These are phyloP conservation scores for Gonapodya sp. DNA, from an alignment of 192 early-diverging fungal genomes.

Conservation along the genomic window DNA sequence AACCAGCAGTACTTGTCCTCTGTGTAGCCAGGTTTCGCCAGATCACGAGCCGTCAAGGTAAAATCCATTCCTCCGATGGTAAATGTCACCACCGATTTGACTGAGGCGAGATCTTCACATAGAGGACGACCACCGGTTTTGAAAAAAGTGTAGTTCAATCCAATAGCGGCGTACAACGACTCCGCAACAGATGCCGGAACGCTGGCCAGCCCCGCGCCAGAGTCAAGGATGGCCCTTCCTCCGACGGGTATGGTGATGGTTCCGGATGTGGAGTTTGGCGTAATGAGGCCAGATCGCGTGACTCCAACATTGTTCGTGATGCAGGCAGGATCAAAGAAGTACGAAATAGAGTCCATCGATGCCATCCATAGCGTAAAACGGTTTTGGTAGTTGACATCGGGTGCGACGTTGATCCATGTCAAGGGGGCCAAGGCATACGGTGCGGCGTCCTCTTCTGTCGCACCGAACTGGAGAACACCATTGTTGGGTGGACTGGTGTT, in stretches of 20 bases:
- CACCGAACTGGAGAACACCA: background rate
- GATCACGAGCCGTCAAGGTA: background rate
- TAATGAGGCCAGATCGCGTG: background rate
- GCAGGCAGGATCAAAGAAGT: background rate
- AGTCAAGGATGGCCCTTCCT: background rate
- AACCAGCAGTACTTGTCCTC: conserved; percentile 3
- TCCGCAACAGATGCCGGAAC: background rate
- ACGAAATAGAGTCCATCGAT: background rate
- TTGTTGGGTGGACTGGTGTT: background rate
- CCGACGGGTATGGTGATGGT: background rate
- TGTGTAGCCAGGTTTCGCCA: background rate
- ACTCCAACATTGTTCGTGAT: background rate
- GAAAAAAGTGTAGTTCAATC: background rate
- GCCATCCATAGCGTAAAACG: background rate
- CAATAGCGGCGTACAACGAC: background rate
- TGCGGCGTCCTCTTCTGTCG: background rate
- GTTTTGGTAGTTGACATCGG: background rate
- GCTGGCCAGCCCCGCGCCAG: background rate
- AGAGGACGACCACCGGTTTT: background rate
- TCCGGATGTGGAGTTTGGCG: background rate
- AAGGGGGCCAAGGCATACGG: background rate
- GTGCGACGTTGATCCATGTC: background rate
- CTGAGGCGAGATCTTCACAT: background rate
- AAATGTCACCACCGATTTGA: background rate
- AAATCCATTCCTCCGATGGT: background rate